Evolutionary conservation across 495 filamentous ascomycete species (phyloP).

Genomic region (Sabuloglossum arenarium): DNA sequence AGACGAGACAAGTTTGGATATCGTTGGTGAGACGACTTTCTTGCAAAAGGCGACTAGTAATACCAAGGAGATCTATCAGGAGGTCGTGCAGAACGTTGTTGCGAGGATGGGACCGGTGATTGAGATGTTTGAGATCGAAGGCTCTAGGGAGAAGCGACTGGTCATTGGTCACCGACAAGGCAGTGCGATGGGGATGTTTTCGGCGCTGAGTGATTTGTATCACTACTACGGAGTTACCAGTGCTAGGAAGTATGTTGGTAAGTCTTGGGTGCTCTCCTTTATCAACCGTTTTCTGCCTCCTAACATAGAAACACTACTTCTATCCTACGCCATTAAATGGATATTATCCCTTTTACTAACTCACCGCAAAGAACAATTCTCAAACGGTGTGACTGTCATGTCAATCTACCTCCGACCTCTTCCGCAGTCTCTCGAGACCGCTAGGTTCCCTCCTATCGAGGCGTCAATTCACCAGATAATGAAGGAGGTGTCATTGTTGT

Average conservation of each 20-base stretch:
- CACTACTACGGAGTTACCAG: conserved; percentile 97
- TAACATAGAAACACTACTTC: not conserved
- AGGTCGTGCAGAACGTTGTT: conserved; percentile 73
- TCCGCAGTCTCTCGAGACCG: conserved; percentile 25
- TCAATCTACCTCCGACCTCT: conserved; percentile 75
- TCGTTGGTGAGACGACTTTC: conserved; percentile 86
- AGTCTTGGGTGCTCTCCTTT: not conserved
- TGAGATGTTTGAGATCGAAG: conserved; percentile 91
- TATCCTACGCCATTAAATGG: not conserved
- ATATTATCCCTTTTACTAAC: not conserved
- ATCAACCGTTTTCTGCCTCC: not conserved
- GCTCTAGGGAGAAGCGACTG: conserved; percentile 70
- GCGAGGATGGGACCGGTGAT: conserved; percentile 78
- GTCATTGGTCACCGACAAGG: conserved; percentile 87
- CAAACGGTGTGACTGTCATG: conserved; percentile 92
- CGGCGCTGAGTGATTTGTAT: conserved; percentile 85
- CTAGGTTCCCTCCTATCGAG: conserved; percentile 58
- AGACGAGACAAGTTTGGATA: conserved; percentile 70
- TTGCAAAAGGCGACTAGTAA: conserved; percentile 88
- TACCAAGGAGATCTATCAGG: conserved; percentile 84
- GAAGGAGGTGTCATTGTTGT: conserved; percentile 90
- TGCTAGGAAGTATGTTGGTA: conserved; percentile 72
- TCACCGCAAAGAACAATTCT: conserved; percentile 59
- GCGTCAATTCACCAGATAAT: conserved; percentile 96
- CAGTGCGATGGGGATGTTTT: conserved; percentile 86